Conservation (phyloP, 805 yeast genomes). For the Barnettozyma sp. region DNA sequence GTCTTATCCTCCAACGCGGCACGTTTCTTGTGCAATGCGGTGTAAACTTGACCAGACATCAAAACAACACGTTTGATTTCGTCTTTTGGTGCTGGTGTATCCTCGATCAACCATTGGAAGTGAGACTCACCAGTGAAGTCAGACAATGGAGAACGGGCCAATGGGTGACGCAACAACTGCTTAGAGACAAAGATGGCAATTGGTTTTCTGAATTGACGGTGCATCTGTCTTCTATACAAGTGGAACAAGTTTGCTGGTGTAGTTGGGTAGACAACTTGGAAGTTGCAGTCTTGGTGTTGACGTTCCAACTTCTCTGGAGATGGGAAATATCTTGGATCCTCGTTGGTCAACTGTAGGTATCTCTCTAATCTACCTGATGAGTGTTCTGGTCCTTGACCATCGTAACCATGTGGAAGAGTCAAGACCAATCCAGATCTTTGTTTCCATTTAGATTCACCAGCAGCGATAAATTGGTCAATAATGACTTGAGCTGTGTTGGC, state of each 20-base stretch:
- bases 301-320: slow-evolving; percentile 79
- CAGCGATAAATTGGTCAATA: slow-evolving; percentile 91
- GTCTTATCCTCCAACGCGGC: slow-evolving; percentile 64
- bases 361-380: slow-evolving; percentile 97
- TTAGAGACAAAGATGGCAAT: slow-evolving; percentile 85
- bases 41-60: slow-evolving; percentile 90
- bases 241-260: slow-evolving; percentile 98
- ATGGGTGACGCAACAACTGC: slow-evolving; percentile 91
- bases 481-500: slow-evolving; percentile 99
- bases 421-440: slow-evolving; percentile 96
- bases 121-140: slow-evolving; percentile 90
- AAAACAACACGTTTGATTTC: slow-evolving; percentile 84
- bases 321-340: slow-evolving; percentile 94
- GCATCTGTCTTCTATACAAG: slow-evolving; percentile 96
- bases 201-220: slow-evolving; percentile 96
- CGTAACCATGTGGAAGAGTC: slow-evolving; percentile 98
- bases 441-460: slow-evolving; percentile 98
- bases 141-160: slow-evolving; percentile 76
- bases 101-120: slow-evolving; percentile 96
- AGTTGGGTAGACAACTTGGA: slow-evolving; percentile 97
- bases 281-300: slow-evolving; percentile 98
- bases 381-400: slow-evolving; percentile 99
- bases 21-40: slow-evolving; percentile 88
- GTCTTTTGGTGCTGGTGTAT: slow-evolving; percentile 65
- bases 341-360: slow-evolving; percentile 91